A percentile compares a stretch with the other conserved stretches of the same genome.
Evolutionary conservation across 2,329 filamentous ascomycete species (phyloP).

Genomic region (Penicillium polonicum): DNA sequence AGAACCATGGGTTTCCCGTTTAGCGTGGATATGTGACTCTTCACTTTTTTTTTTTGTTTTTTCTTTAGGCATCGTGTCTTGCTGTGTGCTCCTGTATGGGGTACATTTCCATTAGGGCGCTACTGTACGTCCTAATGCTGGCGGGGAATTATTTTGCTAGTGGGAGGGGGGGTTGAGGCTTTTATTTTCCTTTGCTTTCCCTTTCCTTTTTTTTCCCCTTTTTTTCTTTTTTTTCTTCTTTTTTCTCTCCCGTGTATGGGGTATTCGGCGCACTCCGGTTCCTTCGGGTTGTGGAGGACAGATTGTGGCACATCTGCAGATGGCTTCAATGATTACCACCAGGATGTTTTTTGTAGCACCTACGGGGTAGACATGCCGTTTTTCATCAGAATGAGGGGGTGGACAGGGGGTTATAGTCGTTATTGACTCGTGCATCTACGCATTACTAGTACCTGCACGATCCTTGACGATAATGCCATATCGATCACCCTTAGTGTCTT

Average conservation of each 20-base stretch:
- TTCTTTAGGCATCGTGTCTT: background rate
- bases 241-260: background rate
- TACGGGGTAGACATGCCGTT: background rate
- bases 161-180: background rate
- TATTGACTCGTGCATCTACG: background rate
- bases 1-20: background rate
- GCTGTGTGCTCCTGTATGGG: background rate
- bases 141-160: background rate
- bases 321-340: background rate
- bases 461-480: background rate
- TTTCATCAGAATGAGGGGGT: background rate
- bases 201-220: background rate
- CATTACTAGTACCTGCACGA: background rate
- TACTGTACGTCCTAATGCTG: constrained; percentile 3
- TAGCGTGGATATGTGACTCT: background rate
- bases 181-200: background rate
- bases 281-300: background rate
- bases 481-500: background rate
- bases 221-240: background rate
- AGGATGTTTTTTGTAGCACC: background rate
- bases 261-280: background rate
- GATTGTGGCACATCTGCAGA: background rate
- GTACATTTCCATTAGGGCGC: background rate
- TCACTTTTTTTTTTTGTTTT: background rate
- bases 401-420: background rate